A percentile compares a stretch with the other conserved stretches of the same genome.
These are phyloP conservation scores for Mycocentrospora acerina DNA, from an alignment of 2,329 filamentous ascomycete species.

Conservation along the genomic window DNA sequence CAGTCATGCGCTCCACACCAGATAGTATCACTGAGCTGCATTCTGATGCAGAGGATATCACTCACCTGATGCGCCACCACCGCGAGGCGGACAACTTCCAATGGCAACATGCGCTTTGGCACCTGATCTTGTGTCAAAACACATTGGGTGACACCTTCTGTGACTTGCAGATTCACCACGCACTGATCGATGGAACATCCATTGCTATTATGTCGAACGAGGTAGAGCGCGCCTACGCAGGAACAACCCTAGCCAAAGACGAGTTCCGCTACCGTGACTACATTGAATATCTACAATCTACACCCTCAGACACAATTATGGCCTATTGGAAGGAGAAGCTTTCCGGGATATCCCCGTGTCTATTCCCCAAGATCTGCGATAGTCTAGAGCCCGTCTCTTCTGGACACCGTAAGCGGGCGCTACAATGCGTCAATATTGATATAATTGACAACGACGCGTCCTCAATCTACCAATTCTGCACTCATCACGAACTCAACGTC, in stretches of 20 bases:
- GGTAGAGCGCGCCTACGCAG: slow-evolving; percentile 36
- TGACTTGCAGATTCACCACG: slow-evolving; percentile 52
- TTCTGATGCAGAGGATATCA: slow-evolving; percentile 1
- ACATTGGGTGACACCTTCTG: slow-evolving; percentile 46
- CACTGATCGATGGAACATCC: slow-evolving; percentile 50
- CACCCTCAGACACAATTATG: slow-evolving; percentile 5
- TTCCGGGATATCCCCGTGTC: slow-evolving; percentile 7
- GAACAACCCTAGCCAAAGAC: slow-evolving; percentile 6
- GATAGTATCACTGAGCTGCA: slow-evolving; percentile 15
- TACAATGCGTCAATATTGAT: too few relatives aligned
- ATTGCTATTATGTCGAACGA: slow-evolving; percentile 49
- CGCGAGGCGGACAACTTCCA: slow-evolving; percentile 3
- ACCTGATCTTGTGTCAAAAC: slow-evolving; percentile 43
- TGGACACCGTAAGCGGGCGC: too few relatives aligned
- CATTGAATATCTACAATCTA: too few relatives aligned
- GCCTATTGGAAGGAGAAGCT: slow-evolving; percentile 14
- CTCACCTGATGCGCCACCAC: too few relatives aligned
- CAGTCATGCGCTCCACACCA: slow-evolving; percentile 4
- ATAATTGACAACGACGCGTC: slow-evolving; percentile 6
- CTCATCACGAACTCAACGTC: slow-evolving; percentile 10
- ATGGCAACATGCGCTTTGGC: slow-evolving; percentile 5
- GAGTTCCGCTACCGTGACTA: slow-evolving; percentile 14
- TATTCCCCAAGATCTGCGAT: slow-evolving; percentile 10
- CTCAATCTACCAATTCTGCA: slow-evolving; percentile 7
- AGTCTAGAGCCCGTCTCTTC: slow-evolving; percentile 10